Percentiles rank a stretch among this genome's conserved stretches.
Evolutionary conservation across 345 rosid species (phyloP).

Genomic region (Eucalyptus regnans): DNA sequence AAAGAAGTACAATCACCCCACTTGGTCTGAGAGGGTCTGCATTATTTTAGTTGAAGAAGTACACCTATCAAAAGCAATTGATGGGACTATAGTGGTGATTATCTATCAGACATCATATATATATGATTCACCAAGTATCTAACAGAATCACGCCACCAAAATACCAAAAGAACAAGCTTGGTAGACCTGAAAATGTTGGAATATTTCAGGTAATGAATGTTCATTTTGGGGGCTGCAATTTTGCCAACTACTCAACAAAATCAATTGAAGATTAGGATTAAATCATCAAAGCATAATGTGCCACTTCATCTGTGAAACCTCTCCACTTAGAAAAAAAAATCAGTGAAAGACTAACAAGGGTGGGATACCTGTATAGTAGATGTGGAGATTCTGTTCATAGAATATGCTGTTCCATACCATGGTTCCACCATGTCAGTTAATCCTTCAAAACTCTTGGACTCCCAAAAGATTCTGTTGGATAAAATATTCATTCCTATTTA

Average conservation of each 20-base stretch:
- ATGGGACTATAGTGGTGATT: not conserved
- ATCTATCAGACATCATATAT: not conserved
- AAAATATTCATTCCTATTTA: not conserved
- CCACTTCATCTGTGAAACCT: not conserved
- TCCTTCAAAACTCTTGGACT: slow-evolving; percentile 86
- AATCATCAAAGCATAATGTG: not conserved
- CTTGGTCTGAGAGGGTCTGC: not conserved
- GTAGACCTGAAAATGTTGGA: not conserved
- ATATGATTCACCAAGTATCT: not conserved
- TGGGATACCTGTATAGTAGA: slow-evolving; percentile 47
- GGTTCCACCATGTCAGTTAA: slow-evolving; percentile 65
- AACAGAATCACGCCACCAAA: not conserved
- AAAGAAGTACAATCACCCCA: not conserved
- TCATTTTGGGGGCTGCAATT: not conserved
- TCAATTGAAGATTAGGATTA: not conserved
- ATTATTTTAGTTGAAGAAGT: not conserved
- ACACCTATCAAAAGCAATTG: not conserved
- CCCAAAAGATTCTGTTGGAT: slow-evolving; percentile 74
- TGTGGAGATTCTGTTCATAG: slow-evolving; percentile 41
- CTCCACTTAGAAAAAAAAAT: not conserved
- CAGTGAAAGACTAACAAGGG: not conserved
- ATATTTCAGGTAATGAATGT: not conserved
- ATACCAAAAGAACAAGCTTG: not conserved
- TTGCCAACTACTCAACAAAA: not conserved
- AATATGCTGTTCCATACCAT: slow-evolving; percentile 83